Conservation (phyloP, 2,329 filamentous ascomycete species). For the Myriosclerotinia scirpicola region DNA sequence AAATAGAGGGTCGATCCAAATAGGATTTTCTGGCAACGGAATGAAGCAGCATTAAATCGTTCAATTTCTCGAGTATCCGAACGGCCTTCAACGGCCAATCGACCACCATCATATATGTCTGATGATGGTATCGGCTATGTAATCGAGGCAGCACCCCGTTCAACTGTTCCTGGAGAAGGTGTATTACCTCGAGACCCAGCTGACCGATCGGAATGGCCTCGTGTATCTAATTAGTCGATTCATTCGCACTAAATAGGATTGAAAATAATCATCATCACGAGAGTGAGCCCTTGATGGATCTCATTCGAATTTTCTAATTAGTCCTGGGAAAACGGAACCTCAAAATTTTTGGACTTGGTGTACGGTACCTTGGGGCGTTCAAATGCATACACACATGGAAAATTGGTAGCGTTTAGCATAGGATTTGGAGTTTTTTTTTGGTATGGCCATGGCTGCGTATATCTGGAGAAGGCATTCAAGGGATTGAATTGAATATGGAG, state of each 20-base stretch:
- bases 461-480: not conserved
- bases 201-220: slow-evolving; percentile 40
- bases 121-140: slow-evolving; percentile 75
- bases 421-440: slow-evolving; percentile 7
- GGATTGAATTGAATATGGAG: not conserved
- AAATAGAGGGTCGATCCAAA: slow-evolving; percentile 73
- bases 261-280: slow-evolving; percentile 9
- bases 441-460: not conserved
- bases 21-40: slow-evolving; percentile 75
- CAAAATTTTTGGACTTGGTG: not conserved
- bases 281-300: slow-evolving; percentile 19
- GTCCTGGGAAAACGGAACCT: not conserved
- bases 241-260: not conserved
- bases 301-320: not conserved
- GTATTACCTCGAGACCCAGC: slow-evolving; percentile 51
- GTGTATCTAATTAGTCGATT: not conserved
- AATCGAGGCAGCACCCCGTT: slow-evolving; percentile 63
- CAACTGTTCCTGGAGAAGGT: slow-evolving; percentile 51
- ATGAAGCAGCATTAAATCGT: slow-evolving; percentile 37
- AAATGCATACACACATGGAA: slow-evolving; percentile 11
- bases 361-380: slow-evolving; percentile 1
- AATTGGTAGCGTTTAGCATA: slow-evolving; percentile 20
- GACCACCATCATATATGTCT: slow-evolving; percentile 74
- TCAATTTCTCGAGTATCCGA: slow-evolving; percentile 26
- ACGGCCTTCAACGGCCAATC: slow-evolving; percentile 42